Percentiles rank a stretch among this genome's conserved stretches.
Conservation (phyloP, 192 early-diverging fungal species). For the Oehlia diaphana region DNA sequence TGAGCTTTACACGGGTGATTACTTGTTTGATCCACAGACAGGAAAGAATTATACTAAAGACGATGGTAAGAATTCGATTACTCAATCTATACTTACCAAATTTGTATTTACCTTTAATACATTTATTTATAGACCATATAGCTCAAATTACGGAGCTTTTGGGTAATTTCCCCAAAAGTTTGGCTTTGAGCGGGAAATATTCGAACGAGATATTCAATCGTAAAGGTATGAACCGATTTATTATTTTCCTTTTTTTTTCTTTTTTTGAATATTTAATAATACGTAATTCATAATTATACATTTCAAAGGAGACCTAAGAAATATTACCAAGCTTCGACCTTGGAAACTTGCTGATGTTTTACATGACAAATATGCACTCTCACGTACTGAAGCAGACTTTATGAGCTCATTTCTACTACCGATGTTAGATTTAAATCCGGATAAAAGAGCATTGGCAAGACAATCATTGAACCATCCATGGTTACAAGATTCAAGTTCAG, state of each 20-base stretch:
- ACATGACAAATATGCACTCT: conserved; percentile 85
- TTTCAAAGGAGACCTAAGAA: conserved; percentile 73
- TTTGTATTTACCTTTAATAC: conserved; percentile 2
- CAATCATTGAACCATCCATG: conserved; percentile 61
- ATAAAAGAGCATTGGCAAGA: conserved; percentile 55
- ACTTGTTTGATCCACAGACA: conserved; percentile 91
- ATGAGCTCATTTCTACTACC: conserved; percentile 82
- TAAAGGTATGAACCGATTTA: conserved; percentile 29
- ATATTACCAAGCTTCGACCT: conserved; percentile 83
- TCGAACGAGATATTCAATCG: conserved; percentile 87
- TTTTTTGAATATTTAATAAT: neutral
- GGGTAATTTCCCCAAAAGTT: conserved; percentile 76
- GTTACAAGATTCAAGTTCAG: conserved; percentile 32
- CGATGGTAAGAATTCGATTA: conserved; percentile 62
- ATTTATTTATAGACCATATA: conserved; percentile 75
- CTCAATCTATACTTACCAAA: neutral
- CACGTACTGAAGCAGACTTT: conserved; percentile 64
- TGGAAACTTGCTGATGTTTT: conserved; percentile 85
- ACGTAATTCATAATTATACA: neutral
- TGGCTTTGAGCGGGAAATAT: conserved; percentile 84
- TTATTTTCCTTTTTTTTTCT: neutral
- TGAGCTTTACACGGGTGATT: conserved; percentile 92
- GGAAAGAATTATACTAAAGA: conserved; percentile 84
- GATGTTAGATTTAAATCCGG: conserved; percentile 71
- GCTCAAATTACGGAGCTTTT: conserved; percentile 96